A percentile compares a stretch with the other conserved stretches of the same genome.
Conservation (phyloP, 495 filamentous ascomycete genomes). For the Penicillium parvum region DNA sequence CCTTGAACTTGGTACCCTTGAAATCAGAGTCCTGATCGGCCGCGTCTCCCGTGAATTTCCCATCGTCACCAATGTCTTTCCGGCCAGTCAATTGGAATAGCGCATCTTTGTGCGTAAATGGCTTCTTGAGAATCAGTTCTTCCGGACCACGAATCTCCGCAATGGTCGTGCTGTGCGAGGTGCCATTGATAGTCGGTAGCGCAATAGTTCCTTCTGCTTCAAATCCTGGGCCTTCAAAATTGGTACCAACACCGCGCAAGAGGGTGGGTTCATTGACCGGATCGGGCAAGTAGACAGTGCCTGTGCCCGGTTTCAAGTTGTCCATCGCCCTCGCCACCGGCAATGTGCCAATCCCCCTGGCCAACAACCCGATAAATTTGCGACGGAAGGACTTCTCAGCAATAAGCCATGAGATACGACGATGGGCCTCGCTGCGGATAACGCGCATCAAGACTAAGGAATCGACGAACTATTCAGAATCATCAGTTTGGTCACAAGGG, state of each 20-base stretch:
- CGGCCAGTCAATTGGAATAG: conserved; percentile 75
- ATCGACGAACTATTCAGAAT: conserved; percentile 92
- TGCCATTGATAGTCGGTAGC: conserved; percentile 76
- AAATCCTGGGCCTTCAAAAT: conserved; percentile 70
- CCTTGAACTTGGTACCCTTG: conserved; percentile 76
- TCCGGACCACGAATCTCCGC: conserved; percentile 72
- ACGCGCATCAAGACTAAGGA: conserved; percentile 90
- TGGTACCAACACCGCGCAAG: conserved; percentile 77
- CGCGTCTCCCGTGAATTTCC: conserved; percentile 47
- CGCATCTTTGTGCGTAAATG: conserved; percentile 67
- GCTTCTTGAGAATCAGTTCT: conserved; percentile 80
- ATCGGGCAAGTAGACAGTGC: conserved; percentile 88
- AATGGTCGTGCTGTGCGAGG: conserved; percentile 74
- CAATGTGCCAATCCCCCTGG: conserved; percentile 75
- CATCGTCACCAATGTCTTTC: conserved; percentile 56
- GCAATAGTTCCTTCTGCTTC: conserved; percentile 79
- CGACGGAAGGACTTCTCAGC: conserved; percentile 89
- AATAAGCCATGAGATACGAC: conserved; percentile 86
- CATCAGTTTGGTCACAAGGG: too few relatives aligned
- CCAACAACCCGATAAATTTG: conserved; percentile 79
- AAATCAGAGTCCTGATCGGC: conserved; percentile 47
- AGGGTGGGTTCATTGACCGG: conserved; percentile 79
- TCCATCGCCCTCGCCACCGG: conserved; percentile 90
- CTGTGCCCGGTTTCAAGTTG: conserved; percentile 69
- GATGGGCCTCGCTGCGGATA: conserved; percentile 75